phyloP scores from a whole-genome alignment of 2,329 filamentous ascomycete species.

The Lasiodiplodia citricola region DNA sequence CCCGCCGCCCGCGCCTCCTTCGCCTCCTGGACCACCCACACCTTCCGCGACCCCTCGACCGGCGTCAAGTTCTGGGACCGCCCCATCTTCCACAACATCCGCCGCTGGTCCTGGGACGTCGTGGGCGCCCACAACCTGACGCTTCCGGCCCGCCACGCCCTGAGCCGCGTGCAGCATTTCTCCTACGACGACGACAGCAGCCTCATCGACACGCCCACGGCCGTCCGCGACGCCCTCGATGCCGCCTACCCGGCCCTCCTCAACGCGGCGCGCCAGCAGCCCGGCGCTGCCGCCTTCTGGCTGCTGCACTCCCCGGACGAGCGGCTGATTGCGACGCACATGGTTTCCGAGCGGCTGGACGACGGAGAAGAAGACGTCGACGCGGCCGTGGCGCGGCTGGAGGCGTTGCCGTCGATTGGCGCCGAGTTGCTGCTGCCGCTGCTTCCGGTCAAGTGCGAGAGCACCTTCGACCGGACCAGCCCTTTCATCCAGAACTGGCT shows the following conservation, averaged over 20 bases:
- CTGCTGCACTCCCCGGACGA: not conserved
- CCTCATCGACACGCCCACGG: no score
- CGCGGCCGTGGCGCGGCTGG: not conserved
- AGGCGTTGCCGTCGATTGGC: not conserved
- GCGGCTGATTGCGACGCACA: not conserved
- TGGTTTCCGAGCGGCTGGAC: not conserved
- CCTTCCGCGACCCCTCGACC: not conserved
- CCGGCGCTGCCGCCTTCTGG: not conserved
- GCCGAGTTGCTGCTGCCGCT: not conserved
- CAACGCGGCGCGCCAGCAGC: not conserved
- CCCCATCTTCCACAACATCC: not conserved
- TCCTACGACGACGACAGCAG: not conserved
- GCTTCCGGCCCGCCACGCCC: not conserved
- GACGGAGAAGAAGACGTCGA: not conserved
- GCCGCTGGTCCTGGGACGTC: not conserved
- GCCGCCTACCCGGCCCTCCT: not conserved
- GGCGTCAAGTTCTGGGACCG: constrained; percentile 1
- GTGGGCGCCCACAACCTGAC: not conserved
- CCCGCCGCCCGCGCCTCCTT: not conserved
- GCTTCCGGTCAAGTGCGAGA: not conserved
- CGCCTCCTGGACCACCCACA: not conserved
- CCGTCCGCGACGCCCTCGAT: not conserved
- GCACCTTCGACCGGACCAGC: not conserved
- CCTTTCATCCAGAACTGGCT: not conserved
- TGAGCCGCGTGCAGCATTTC: not conserved